Base-by-base conservation (phyloP, 495 filamentous ascomycete genomes). In the Penicillium odoratum region DNA sequence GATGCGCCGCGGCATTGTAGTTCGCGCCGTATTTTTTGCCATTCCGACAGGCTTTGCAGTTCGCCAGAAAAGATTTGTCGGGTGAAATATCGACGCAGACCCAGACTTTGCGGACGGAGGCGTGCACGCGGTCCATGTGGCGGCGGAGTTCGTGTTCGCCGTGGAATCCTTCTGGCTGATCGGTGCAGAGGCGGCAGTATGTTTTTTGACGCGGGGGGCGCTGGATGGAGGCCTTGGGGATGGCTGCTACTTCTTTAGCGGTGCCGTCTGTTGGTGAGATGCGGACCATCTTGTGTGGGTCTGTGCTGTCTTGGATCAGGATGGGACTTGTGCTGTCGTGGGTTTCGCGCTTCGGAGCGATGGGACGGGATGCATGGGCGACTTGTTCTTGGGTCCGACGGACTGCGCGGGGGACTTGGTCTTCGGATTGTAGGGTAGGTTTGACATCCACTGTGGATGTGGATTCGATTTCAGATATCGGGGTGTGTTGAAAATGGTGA, bases 1-100 rank as follows among this genome's bases (percentile, higher is more conserved):
- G 81, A 69, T 97, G 94, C 0, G 93, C 93, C 3, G 93, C 91
- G 1, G 93, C 93, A 62, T 98, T 98, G 68, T 98, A 97, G 71
- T 98, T 96, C 25, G 89, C 90, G 4, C 88, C 88, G 64, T 98
- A 98, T 54, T 78, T 80, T 75, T 97, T 97, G 48, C 80, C 74
- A 31, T 81, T 82, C 9, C 81, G 81, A 59, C 94, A 98, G 40
- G 89, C 84, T 69, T 97, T 96, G 81, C 94, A 98, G 58, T 88
- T 89, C n/a, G 81, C 75, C 6, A 98, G 81, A 59, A 91, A 87
- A 5, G 71, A 80, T 63, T 81, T 76, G 50, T 80, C 79, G 0
- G 77, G 65, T 4, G 83, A 84, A 48, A 86, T 82, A 43, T 90
- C 85, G n/a, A 86, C 75, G 67, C 89, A 93, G 7, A 97, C 79